Base-by-base conservation (phyloP, 768 basidiomycete genomes). In the Rhodotorula paludigena region DNA sequence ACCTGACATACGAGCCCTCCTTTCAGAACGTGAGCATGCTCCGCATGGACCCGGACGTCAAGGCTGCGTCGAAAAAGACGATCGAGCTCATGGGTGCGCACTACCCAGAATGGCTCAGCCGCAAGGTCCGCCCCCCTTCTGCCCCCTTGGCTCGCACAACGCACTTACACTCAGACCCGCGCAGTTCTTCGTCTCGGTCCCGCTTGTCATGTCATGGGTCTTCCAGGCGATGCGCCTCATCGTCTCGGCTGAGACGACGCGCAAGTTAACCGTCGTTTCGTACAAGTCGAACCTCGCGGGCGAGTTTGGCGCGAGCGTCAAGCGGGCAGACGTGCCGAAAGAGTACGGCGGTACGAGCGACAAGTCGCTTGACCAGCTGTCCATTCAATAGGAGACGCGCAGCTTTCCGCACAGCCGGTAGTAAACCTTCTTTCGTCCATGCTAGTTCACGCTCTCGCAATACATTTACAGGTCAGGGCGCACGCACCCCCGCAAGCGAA, bases 31-130 rank as follows among this genome's bases (percentile, higher is more conserved):
- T 73, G 42, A 60, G 58, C 12, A 68, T 73, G 55, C 52, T 70
- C 25, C 52, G 68, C n/a, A 67, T 67, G 65, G 62, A 73, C 35
- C 65, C 68, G 20, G 30, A 49, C 30, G 53, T 57, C 58, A 73
- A 67, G 57, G 62, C 61, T 11, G 72, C 72, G 2, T 59, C 56
- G 1, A 61, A 60, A 35, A 56, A 48, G 20, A 66, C 64, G 21
- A 73, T 73, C 53, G 64, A 49, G 25, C 57, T 73, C 45, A 54
- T 73, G 41, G 28, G 42, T 20, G 49, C 51, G 15, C 45, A 73
- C 52, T 73, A 73, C 48, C 72, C 72, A 32, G 72, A 73, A 55
- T 35, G 63, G 53, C 65, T 73, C 25, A 52, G 57, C 2, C 38
- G 65, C 25, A 70, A 70, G 54, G 67, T 69, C 5, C 30, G 28